These are phyloP conservation scores for Oryza meridionalis DNA, from an alignment of 176 grass and related monocot genomes.

Conservation along the genomic window DNA sequence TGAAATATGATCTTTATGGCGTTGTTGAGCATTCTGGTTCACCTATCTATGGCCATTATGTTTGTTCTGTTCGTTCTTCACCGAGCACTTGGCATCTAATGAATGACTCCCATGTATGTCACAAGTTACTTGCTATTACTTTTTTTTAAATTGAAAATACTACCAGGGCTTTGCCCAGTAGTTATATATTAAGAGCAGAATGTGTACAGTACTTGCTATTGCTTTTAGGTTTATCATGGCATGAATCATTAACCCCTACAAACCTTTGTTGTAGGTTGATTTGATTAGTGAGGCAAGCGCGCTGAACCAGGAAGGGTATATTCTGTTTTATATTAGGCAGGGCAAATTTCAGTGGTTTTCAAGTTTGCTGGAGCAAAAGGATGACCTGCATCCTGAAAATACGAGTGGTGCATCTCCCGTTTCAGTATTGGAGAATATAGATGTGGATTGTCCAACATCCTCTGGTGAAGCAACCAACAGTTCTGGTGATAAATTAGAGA, in stretches of 20 bases:
- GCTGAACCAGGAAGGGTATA: conserved; percentile 73
- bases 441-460: conserved; percentile 42
- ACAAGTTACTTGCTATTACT: conserved; percentile 24
- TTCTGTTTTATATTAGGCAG: conserved; percentile 88
- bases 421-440: conserved; percentile 66
- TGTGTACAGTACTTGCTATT: neutral
- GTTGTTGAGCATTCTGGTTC: conserved; percentile 77
- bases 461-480: conserved; percentile 34
- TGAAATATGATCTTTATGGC: conserved; percentile 88
- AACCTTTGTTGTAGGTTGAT: conserved; percentile 57
- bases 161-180: too few species aligned
- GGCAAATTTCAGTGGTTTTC: conserved; percentile 84
- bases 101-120: conserved; percentile 68
- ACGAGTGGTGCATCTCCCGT: conserved; percentile 58
- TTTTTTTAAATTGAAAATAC: neutral
- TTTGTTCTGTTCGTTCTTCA: conserved; percentile 77
- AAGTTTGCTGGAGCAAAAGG: conserved; percentile 56
- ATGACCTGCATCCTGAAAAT: conserved; percentile 29
- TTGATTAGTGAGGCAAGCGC: conserved; percentile 54
- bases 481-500: conserved; percentile 30
- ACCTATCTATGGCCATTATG: conserved; percentile 78
- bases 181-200: too few species aligned
- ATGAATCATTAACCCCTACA: conserved; percentile 27
- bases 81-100: conserved; percentile 66
- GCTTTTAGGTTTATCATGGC: neutral